Conservation (phyloP, 306 rosid genomes). For the Lathyrus tuberosus region DNA sequence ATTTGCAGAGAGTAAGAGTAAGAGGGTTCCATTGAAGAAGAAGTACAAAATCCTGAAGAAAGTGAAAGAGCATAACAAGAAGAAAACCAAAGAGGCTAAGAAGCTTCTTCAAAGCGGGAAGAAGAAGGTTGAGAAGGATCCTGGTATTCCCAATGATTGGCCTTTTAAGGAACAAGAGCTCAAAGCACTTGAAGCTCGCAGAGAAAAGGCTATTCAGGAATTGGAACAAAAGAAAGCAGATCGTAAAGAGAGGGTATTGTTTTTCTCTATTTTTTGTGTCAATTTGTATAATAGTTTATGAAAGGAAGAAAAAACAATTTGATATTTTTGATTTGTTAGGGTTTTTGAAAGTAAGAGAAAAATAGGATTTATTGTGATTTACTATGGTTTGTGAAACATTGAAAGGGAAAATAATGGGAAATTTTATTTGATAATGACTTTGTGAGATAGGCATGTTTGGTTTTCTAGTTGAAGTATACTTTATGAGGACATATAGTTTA, state of each 20-base stretch:
- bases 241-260: constrained; percentile 83
- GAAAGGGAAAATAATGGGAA: background rate
- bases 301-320: background rate
- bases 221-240: constrained; percentile 85
- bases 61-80: constrained; percentile 87
- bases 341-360: too few species aligned
- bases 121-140: constrained; percentile 89
- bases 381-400: background rate
- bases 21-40: constrained; percentile 79
- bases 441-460: background rate
- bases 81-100: constrained; percentile 91
- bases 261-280: background rate
- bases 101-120: constrained; percentile 62
- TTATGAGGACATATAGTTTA: background rate
- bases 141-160: constrained; percentile 98
- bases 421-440: background rate
- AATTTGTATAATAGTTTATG: background rate
- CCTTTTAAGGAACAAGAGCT: constrained; percentile 98
- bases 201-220: constrained; percentile 71
- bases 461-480: background rate
- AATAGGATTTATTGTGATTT: background rate
- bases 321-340: background rate
- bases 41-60: constrained; percentile 81
- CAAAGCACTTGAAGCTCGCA: constrained; percentile 81
- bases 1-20: constrained; percentile 90